Percentiles rank a stretch among this genome's conserved stretches.
Conservation (phyloP, 2,329 filamentous ascomycete species). For the Alternaria gaisen region DNA sequence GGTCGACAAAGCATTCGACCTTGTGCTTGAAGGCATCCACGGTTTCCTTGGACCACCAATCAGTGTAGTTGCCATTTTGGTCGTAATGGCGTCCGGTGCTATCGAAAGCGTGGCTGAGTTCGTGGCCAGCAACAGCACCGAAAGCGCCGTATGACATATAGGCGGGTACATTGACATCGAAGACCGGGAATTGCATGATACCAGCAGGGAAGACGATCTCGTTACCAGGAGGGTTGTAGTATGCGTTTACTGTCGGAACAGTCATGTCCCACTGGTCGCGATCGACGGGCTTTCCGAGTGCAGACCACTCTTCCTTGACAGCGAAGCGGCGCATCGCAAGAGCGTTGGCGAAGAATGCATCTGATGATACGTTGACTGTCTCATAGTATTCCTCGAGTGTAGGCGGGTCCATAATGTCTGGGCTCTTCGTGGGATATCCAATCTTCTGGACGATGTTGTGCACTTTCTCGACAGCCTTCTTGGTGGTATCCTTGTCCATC, state of each 20-base stretch:
- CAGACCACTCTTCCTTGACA: constrained; percentile 63
- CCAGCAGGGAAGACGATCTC: constrained; percentile 75
- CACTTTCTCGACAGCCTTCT: constrained; percentile 70
- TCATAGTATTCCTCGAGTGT: constrained; percentile 67
- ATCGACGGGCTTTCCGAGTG: constrained; percentile 68
- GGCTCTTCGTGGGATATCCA: constrained; percentile 69
- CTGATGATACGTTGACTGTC: constrained; percentile 59
- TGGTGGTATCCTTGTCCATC: constrained; percentile 70
- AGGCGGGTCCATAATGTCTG: constrained; percentile 67
- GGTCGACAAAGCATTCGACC: constrained; percentile 72
- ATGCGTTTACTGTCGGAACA: constrained; percentile 68
- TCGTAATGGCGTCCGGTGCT: constrained; percentile 71
- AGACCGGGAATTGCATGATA: constrained; percentile 73
- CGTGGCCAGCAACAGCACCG: constrained; percentile 72
- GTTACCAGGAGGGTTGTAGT: constrained; percentile 71
- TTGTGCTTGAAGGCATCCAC: constrained; percentile 66
- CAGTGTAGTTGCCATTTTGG: constrained; percentile 68
- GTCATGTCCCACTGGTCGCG: constrained; percentile 69
- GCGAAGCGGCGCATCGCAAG: constrained; percentile 62
- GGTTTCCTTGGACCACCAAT: constrained; percentile 73
- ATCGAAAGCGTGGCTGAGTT: constrained; percentile 76
- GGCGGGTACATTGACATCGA: constrained; percentile 68
- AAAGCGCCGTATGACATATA: constrained; percentile 76
- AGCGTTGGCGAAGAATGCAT: constrained; percentile 67
- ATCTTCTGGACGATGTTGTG: constrained; percentile 74